Evolutionary conservation across 2,329 filamentous ascomycete species (phyloP).

Genomic region (Ascochyta koolunga): DNA sequence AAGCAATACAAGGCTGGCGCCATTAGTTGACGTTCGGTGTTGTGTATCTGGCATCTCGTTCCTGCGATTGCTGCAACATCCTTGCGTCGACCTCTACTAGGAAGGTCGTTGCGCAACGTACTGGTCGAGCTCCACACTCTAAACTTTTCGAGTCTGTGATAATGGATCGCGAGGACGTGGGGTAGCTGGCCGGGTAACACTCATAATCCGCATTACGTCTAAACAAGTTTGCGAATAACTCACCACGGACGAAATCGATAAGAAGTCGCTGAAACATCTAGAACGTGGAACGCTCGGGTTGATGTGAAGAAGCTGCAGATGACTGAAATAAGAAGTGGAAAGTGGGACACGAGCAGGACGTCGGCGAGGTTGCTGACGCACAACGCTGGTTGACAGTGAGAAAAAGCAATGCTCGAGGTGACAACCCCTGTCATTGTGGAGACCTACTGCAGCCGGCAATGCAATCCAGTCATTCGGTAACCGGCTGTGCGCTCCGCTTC

Average conservation of each 20-base stretch:
- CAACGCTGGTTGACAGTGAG: constrained; percentile 7
- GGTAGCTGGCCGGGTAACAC: neutral
- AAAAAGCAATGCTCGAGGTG: constrained; percentile 20
- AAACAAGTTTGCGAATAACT: neutral
- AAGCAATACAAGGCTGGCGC: neutral
- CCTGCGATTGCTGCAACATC: neutral
- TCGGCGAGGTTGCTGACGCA: constrained; percentile 24
- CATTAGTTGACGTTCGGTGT: neutral
- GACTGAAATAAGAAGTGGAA: constrained; percentile 15
- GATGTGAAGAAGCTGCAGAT: constrained; percentile 21
- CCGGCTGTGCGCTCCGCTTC: constrained; percentile 33
- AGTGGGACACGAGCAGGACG: constrained; percentile 19
- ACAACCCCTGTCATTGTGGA: constrained; percentile 13
- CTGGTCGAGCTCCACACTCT: neutral
- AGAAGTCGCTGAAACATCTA: constrained; percentile 9
- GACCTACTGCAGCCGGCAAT: constrained; percentile 4
- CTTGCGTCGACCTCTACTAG: neutral
- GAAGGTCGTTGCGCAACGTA: neutral
- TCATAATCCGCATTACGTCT: neutral
- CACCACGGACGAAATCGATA: neutral
- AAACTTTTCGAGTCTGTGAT: neutral
- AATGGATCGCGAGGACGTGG: neutral
- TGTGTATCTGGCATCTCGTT: neutral
- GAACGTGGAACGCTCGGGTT: constrained; percentile 11
- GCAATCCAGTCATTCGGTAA: constrained; percentile 24